These are phyloP conservation scores for Hypoxylon fragiforme DNA, from an alignment of 495 filamentous ascomycete species.

Conservation along the genomic window DNA sequence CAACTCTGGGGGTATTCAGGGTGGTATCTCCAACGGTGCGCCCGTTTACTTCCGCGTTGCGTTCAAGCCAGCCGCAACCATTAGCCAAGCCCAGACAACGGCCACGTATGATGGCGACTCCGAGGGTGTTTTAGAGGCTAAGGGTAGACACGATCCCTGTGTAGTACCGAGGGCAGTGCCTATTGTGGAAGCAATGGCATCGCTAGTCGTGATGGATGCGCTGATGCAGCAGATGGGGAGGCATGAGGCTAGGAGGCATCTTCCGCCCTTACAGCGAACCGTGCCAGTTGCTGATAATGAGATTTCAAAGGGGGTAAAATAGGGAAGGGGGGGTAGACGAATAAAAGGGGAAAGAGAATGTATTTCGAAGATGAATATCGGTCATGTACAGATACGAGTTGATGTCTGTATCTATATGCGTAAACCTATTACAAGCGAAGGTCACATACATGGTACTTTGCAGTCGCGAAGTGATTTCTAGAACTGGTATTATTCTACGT, in stretches of 20 bases:
- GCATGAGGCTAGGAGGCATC: slow-evolving; percentile 53
- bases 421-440: neutral
- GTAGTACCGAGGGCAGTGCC: slow-evolving; percentile 93
- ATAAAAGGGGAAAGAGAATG: neutral
- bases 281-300: slow-evolving; percentile 23
- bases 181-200: slow-evolving; percentile 96
- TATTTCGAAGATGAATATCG: too few relatives aligned
- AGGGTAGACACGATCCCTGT: slow-evolving; percentile 95
- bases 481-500: too few relatives aligned
- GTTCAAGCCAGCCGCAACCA: slow-evolving; percentile 96
- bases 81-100: slow-evolving; percentile 87
- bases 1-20: slow-evolving; percentile 95
- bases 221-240: slow-evolving; percentile 82
- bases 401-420: neutral
- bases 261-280: slow-evolving; percentile 30
- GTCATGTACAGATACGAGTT: neutral
- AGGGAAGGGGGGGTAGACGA: slow-evolving; percentile 5
- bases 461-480: neutral
- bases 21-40: slow-evolving; percentile 93
- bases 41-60: slow-evolving; percentile 93
- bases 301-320: slow-evolving; percentile 22
- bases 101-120: slow-evolving; percentile 71
- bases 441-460: neutral
- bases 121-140: slow-evolving; percentile 82
- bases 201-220: slow-evolving; percentile 90